Conservation (phyloP, 192 early-diverging fungal genomes). For the Coemansia sp. region DNA sequence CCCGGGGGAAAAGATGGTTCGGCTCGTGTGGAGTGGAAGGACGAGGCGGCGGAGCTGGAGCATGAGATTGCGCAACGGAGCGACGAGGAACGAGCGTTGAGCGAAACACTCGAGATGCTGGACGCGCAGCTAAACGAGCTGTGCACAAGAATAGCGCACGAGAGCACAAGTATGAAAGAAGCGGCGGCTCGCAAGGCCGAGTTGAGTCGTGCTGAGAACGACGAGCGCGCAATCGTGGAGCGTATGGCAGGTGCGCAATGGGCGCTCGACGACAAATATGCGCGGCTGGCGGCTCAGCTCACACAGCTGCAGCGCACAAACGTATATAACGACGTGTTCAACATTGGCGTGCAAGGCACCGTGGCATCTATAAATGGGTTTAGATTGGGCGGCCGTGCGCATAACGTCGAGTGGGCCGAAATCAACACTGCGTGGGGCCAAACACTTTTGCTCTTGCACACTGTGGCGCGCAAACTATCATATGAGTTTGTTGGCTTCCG, state of each 20-base stretch:
- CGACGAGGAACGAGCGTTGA: conserved; percentile 49
- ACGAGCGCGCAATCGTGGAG: conserved; percentile 63
- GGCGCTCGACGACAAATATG: conserved; percentile 75
- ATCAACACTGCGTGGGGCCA: conserved; percentile 98
- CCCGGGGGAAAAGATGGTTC: conserved; percentile 10
- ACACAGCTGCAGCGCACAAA: conserved; percentile 87
- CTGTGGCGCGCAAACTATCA: conserved; percentile 78
- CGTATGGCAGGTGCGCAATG: conserved; percentile 74
- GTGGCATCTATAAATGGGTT: conserved; percentile 96
- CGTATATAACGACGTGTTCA: conserved; percentile 94
- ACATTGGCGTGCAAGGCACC: conserved; percentile 71
- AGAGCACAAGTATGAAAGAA: conserved; percentile 55
- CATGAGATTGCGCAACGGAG: conserved; percentile 56
- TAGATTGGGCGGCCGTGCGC: conserved; percentile 72
- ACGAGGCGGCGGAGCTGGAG: conserved; percentile 55
- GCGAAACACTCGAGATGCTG: conserved; percentile 48
- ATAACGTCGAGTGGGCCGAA: conserved; percentile 91
- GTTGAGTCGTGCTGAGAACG: conserved; percentile 60
- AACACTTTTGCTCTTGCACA: conserved; percentile 79
- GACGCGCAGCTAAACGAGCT: conserved; percentile 47
- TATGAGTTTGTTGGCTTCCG: conserved; percentile 83
- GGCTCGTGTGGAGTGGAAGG: conserved; percentile 8
- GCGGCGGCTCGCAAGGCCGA: conserved; percentile 59
- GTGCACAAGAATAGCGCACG: conserved; percentile 42
- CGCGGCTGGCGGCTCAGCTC: conserved; percentile 71